Conservation (phyloP, 2,329 filamentous ascomycete genomes). For the Apiospora phragmitis region DNA sequence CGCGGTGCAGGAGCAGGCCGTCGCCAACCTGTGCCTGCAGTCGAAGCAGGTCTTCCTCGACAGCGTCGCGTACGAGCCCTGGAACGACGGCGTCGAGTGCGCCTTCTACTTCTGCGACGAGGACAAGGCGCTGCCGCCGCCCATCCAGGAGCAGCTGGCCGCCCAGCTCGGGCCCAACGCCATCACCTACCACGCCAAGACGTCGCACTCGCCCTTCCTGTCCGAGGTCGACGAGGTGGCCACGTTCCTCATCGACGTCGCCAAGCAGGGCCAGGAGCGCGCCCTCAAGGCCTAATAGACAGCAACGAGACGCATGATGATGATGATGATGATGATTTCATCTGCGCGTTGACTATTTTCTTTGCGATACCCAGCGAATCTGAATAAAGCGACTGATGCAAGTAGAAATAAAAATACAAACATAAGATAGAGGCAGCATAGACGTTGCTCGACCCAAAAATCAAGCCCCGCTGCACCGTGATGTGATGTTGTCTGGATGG, state of each 20-base stretch:
- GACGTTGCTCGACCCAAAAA: too few relatives aligned
- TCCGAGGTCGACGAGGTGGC: conserved; percentile 17
- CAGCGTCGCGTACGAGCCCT: conserved; percentile 22
- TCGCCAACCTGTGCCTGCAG: conserved; percentile 20
- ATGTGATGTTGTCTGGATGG: too few relatives aligned
- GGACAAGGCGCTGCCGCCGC: conserved; percentile 17
- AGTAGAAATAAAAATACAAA: too few relatives aligned
- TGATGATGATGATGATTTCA: too few relatives aligned
- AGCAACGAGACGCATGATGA: too few relatives aligned
- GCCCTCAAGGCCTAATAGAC: neutral
- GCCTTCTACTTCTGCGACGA: conserved; percentile 23
- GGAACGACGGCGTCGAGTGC: conserved; percentile 21
- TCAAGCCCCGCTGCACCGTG: too few relatives aligned
- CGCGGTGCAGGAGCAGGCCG: conserved; percentile 15
- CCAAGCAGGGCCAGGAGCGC: conserved; percentile 10
- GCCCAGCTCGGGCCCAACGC: conserved; percentile 16
- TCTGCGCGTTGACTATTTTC: too few relatives aligned
- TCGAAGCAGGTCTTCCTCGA: conserved; percentile 20
- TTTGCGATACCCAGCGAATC: too few relatives aligned
- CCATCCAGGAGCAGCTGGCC: conserved; percentile 18
- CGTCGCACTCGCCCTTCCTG: conserved; percentile 21
- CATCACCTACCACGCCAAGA: conserved; percentile 16
- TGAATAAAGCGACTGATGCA: too few relatives aligned
- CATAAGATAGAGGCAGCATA: too few relatives aligned
- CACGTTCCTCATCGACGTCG: conserved; percentile 11